These are phyloP conservation scores for Porcisia deanei DNA, from an alignment of 208 protist species.

Conservation along the genomic window DNA sequence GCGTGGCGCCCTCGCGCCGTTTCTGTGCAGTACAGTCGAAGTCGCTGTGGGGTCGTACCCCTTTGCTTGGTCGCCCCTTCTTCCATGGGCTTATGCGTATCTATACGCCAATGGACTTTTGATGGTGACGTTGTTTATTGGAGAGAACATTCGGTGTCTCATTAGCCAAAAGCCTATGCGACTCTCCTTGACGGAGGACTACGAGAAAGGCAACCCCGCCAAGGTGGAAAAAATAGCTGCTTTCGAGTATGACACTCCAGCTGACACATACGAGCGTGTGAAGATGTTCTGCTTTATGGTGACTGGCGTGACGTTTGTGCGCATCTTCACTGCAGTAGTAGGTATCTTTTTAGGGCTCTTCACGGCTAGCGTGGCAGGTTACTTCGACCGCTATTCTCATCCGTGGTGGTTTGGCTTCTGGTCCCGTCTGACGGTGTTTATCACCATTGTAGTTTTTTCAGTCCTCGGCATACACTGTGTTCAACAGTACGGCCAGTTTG, in stretches of 20 bases:
- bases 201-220: slow-evolving; percentile 53
- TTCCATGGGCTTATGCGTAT: slow-evolving; percentile 19
- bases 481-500: slow-evolving; percentile 58
- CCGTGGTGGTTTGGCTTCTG: slow-evolving; percentile 58
- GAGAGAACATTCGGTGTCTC: slow-evolving; percentile 49
- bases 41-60: background rate
- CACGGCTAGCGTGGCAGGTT: slow-evolving; percentile 31
- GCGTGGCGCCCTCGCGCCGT: slow-evolving; percentile 12
- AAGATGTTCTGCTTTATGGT: slow-evolving; percentile 72
- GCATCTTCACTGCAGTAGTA: slow-evolving; percentile 31
- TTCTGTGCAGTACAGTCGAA: background rate
- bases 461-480: slow-evolving; percentile 66
- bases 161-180: slow-evolving; percentile 36
- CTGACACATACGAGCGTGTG: slow-evolving; percentile 60
- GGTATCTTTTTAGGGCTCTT: slow-evolving; percentile 46
- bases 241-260: slow-evolving; percentile 78
- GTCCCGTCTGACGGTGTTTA: slow-evolving; percentile 32
- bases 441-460: slow-evolving; percentile 31
- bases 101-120: slow-evolving; percentile 25
- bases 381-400: slow-evolving; percentile 41
- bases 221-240: slow-evolving; percentile 59
- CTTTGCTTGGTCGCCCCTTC: slow-evolving; percentile 1
- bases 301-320: slow-evolving; percentile 68
- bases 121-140: slow-evolving; percentile 24
- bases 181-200: slow-evolving; percentile 61